These are phyloP conservation scores for Phytophthora sansomeana DNA, from an alignment of 352 stramenopile species.

Conservation along the genomic window DNA sequence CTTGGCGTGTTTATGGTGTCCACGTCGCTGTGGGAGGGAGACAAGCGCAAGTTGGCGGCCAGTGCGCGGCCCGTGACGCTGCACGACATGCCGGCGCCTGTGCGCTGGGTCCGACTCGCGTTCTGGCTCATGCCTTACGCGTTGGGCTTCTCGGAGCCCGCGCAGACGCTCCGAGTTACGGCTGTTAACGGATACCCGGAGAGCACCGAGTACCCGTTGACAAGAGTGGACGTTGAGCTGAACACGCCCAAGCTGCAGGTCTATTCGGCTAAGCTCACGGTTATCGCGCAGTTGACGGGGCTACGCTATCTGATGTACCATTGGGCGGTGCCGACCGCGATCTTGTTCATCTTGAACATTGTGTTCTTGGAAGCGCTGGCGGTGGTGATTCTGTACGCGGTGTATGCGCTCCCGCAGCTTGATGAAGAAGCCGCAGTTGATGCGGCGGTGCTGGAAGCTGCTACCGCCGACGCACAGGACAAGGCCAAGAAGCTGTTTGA, in stretches of 20 bases:
- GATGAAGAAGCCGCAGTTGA: slow-evolving; percentile 31
- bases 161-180: slow-evolving; percentile 59
- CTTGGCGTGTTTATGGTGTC: slow-evolving; percentile 85
- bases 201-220: slow-evolving; percentile 59
- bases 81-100: slow-evolving; percentile 63
- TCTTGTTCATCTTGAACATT: slow-evolving; percentile 83
- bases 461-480: slow-evolving; percentile 29
- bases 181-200: slow-evolving; percentile 80
- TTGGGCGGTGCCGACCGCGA: slow-evolving; percentile 76
- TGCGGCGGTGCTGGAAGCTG: slow-evolving; percentile 27
- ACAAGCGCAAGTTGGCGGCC: slow-evolving; percentile 42
- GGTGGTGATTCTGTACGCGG: slow-evolving; percentile 72
- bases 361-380: slow-evolving; percentile 72
- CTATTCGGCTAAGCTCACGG: slow-evolving; percentile 76
- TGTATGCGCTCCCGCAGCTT: slow-evolving; percentile 63
- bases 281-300: slow-evolving; percentile 84
- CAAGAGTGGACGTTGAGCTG: slow-evolving; percentile 55
- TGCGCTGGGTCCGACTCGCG: slow-evolving; percentile 54
- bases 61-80: slow-evolving; percentile 72
- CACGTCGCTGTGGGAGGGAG: slow-evolving; percentile 45
- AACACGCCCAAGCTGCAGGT: slow-evolving; percentile 80
- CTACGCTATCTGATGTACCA: slow-evolving; percentile 90
- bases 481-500: slow-evolving; percentile 38
- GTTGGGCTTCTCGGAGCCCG: slow-evolving; percentile 62
- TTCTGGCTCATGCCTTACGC: slow-evolving; percentile 66